Base-by-base conservation (phyloP, 768 basidiomycete genomes). In the Collybia sp. region DNA sequence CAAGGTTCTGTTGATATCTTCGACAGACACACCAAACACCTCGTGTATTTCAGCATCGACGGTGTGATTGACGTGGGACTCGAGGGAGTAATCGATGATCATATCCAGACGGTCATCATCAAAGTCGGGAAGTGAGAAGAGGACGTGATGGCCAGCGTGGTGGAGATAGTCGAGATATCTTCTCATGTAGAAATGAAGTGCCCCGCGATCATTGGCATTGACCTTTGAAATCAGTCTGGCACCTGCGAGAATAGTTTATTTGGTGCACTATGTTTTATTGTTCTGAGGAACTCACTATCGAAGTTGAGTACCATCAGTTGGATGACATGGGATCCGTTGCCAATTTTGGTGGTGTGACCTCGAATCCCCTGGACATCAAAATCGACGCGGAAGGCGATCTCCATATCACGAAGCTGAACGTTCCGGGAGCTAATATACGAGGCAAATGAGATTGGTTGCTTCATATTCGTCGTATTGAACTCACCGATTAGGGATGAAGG, bases 81-180 rank as follows among this genome's bases (percentile, higher is more conserved):
- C 44, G 18, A 55, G 31, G 17, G 56, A 59, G 37, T 52, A 57
- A 43, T 59, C 50, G 47, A 57, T 53, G 13, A 42, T 33, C 13
- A 53, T 44, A 40, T 35, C 40, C 30, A 46, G 40, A 30, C 43
- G 20, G 43, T 55, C 42, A 35, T 47, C 39, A 39, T 55, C 58
- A 39, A 57, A 59, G 43, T 59, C 53, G 8, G 58, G 58, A 30
- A 57, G 52, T 13, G 54, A 47, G 44, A 55, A 52, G 40, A 55
- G 50, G 30, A 57, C 54, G 44, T 59, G 58, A 30, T 53, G 48
- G 19, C 58, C 56, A 15, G 52, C 56, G 17, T 35, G 37, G 6
- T 41, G 58, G 9, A 59, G 49, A 45, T 55, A 54, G 15, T 30
- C 33, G 31, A 59, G 51, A 30, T 57, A 59, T 19, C 53, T 44